Conservation (phyloP, 2,329 filamentous ascomycete species). For the Phialophora chinensis region DNA sequence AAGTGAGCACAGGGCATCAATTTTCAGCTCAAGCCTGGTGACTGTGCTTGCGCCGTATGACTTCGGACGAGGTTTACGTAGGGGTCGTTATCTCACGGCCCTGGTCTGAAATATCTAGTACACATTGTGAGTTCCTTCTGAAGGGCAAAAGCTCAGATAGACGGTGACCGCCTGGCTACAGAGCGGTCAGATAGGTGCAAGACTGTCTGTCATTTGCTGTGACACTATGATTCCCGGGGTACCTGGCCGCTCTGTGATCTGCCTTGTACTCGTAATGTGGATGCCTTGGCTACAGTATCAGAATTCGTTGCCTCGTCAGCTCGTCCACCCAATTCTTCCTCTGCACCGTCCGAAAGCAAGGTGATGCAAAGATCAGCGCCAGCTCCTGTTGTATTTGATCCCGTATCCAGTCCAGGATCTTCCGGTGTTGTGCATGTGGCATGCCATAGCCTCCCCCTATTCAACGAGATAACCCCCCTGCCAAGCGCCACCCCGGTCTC, state of each 20-base stretch:
- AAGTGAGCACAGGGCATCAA: conserved; percentile 24
- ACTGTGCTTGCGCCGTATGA: background rate
- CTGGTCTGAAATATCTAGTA: background rate
- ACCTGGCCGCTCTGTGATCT: background rate
- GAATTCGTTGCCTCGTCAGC: no score
- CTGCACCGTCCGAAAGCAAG: background rate
- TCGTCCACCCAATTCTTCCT: no score
- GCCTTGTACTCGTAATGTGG: no score
- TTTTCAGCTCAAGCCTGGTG: background rate
- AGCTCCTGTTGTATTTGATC: background rate
- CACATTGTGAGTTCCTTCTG: background rate
- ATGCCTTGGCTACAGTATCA: no score
- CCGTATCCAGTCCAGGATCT: background rate
- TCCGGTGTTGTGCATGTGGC: background rate
- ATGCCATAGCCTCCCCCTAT: background rate
- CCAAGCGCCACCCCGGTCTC: background rate
- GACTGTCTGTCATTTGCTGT: background rate
- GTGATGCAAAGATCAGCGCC: background rate
- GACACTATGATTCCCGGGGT: background rate
- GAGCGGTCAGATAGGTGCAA: background rate
- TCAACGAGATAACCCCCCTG: conserved; percentile 1
- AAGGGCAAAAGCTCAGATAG: background rate
- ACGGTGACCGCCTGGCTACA: background rate
- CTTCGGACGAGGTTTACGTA: background rate
- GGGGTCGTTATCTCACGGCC: background rate